Conservation (phyloP, 768 basidiomycete genomes). For the Neoboletus magnificus region DNA sequence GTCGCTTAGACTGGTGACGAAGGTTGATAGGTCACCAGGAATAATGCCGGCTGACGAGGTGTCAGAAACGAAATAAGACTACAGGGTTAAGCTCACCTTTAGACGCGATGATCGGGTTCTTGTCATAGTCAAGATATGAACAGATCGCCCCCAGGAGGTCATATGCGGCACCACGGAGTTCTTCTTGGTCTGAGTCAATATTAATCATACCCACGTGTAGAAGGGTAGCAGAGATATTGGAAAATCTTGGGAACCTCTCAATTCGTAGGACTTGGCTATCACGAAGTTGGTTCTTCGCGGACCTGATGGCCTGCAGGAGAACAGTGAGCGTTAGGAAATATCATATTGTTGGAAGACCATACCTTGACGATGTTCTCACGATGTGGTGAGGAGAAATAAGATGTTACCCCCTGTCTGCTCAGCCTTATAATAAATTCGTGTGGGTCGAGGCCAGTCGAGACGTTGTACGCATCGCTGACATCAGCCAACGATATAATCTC, state of each 20-base stretch:
- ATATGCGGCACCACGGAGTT: conserved; percentile 75
- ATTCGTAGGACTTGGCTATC: conserved; percentile 48
- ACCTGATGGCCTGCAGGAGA: conserved; percentile 56
- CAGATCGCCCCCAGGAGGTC: conserved; percentile 77
- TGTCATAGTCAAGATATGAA: conserved; percentile 73
- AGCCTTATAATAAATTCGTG: conserved; percentile 80
- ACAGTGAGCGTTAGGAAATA: background rate
- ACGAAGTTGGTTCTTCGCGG: conserved; percentile 69
- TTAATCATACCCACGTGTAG: conserved; percentile 86
- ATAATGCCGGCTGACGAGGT: conserved; percentile 57
- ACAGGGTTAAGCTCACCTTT: conserved; percentile 47
- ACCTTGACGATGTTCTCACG: conserved; percentile 79
- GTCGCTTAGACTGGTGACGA: conserved; percentile 66
- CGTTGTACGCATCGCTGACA: conserved; percentile 83
- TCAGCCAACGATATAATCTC: conserved; percentile 80
- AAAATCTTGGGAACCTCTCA: conserved; percentile 72
- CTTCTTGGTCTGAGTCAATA: conserved; percentile 68
- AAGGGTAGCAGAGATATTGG: conserved; percentile 81
- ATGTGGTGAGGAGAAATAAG: conserved; percentile 70
- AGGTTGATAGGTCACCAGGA: conserved; percentile 61
- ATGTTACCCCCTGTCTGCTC: conserved; percentile 63
- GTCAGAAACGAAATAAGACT: background rate
- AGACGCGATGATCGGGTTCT: conserved; percentile 63
- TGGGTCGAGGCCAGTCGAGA: conserved; percentile 72
- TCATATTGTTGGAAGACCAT: conserved; percentile 2